Evolutionary conservation across 257 asterid genomes (phyloP), one percentile per base, ranked within the genome.

Genomic region (Solanum piurae): DNA sequence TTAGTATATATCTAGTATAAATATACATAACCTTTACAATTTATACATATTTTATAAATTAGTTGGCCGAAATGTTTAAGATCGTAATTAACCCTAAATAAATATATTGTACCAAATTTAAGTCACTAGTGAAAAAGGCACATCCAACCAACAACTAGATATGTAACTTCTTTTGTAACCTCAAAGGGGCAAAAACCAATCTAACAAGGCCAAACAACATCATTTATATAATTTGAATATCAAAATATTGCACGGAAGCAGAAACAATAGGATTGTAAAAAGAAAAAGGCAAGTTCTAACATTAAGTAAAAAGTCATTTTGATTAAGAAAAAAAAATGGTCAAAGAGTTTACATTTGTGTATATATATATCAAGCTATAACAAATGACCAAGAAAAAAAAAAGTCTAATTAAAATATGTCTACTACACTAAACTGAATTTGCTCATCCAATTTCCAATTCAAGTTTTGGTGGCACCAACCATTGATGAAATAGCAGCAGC

Each of bases 401-500:
- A 27, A 2, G 69, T 80, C 27, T 16, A 80, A 29, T 8, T 29
- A 80, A 80, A 49, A 80, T 49, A 31, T 82, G 20, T 49, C 18
- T 27, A 44, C 5, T 80, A 46, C 25, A 79, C 85, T 27, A 46
- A 27, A 80, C 85, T 23, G 83, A 75, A 75, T 75, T 37, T 75
- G 20, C 83, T 36, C 60, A 12, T 76, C 23, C 31, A 76, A 38
- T 76, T 42, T 82, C 69, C 86, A 49, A 11, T 18, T 82, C 71
- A 82, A 31, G 71, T 82, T 49, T 82, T 49, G 46, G 86, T 49
- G 6, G 71, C 91, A 72, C 89, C 89, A 42, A 92, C 92, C 97
- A 94, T 89, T 38, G 96, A 90, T 71, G 98, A 91, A 86, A 96
- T 90, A 52, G 94, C 97, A 38, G 98, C 95, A 34, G 94, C 98